Conservation (phyloP, 805 yeast species). For the Saturnispora kantuleensis region DNA sequence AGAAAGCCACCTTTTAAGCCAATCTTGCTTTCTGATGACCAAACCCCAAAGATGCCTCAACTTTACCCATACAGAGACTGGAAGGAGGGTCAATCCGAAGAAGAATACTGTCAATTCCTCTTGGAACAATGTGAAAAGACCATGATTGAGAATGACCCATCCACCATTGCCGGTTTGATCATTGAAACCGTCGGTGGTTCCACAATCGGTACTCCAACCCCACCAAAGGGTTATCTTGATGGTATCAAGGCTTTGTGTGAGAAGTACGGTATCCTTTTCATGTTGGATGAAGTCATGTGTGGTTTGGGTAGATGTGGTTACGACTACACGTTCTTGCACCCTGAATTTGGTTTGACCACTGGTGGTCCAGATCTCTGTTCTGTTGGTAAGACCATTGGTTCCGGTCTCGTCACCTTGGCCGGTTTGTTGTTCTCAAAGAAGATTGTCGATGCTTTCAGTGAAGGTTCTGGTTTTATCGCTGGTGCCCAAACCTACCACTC, state of each 20-base stretch:
- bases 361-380: conserved; percentile 40
- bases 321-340: conserved; percentile 30
- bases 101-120: conserved; percentile 29
- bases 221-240: conserved; percentile 37
- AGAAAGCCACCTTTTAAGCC: conserved; percentile 29
- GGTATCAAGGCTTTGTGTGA: conserved; percentile 38
- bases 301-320: conserved; percentile 47
- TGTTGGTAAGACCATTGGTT: conserved; percentile 41
- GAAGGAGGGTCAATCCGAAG: conserved; percentile 26
- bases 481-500: conserved; percentile 45
- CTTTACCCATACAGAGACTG: conserved; percentile 27
- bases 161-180: conserved; percentile 33
- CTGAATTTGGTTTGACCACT: conserved; percentile 23
- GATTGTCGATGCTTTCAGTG: conserved; percentile 27
- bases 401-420: conserved; percentile 41
- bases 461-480: conserved; percentile 31
- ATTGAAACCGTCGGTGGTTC: conserved; percentile 41
- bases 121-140: conserved; percentile 32
- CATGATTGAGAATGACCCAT: conserved; percentile 33
- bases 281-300: conserved; percentile 50
- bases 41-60: conserved; percentile 24
- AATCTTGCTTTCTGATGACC: conserved; percentile 17
- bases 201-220: conserved; percentile 36
- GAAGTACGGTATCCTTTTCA: conserved; percentile 40
- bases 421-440: conserved; percentile 34